Evolutionary conservation across 2,329 filamentous ascomycete genomes (phyloP).

Genomic region (Epichloe amarillans): DNA sequence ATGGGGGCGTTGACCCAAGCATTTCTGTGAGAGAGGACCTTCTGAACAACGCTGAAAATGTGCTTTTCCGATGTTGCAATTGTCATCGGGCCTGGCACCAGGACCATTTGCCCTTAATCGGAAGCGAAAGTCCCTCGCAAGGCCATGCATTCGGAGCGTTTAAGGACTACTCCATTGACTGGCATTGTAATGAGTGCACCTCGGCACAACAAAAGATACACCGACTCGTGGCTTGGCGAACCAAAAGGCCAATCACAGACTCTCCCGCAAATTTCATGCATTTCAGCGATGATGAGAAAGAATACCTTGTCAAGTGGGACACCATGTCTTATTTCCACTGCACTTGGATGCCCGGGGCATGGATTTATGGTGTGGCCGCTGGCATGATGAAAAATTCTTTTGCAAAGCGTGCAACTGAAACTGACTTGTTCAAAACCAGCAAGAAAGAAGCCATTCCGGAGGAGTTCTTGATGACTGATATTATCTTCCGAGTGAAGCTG

Average conservation of each 20-base stretch:
- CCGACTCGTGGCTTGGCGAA: conserved; percentile 75
- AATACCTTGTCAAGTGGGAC: conserved; percentile 88
- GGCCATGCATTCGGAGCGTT: conserved; percentile 38
- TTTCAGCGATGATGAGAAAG: conserved; percentile 51
- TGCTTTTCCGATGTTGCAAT: conserved; percentile 69
- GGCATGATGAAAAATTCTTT: conserved; percentile 60
- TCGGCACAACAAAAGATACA: conserved; percentile 54
- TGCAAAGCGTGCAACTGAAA: conserved; percentile 50
- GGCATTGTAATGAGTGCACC: conserved; percentile 69
- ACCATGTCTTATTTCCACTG: conserved; percentile 68
- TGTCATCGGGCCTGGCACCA: conserved; percentile 76
- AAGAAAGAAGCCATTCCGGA: conserved; percentile 73
- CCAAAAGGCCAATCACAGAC: conserved; percentile 31
- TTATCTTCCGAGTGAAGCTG: conserved; percentile 69
- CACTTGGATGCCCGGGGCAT: conserved; percentile 77
- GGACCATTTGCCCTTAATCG: conserved; percentile 56
- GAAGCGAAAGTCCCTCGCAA: conserved; percentile 18
- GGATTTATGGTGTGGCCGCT: conserved; percentile 64
- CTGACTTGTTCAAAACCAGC: conserved; percentile 49
- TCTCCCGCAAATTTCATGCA: conserved; percentile 29
- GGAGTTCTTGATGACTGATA: conserved; percentile 73
- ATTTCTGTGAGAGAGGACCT: conserved; percentile 46
- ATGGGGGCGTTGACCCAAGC: conserved; percentile 65
- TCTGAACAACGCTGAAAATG: conserved; percentile 60
- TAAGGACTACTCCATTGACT: conserved; percentile 58